These are phyloP conservation scores for Trichoderma erinaceum DNA, from an alignment of 495 filamentous ascomycete species.

Conservation along the genomic window DNA sequence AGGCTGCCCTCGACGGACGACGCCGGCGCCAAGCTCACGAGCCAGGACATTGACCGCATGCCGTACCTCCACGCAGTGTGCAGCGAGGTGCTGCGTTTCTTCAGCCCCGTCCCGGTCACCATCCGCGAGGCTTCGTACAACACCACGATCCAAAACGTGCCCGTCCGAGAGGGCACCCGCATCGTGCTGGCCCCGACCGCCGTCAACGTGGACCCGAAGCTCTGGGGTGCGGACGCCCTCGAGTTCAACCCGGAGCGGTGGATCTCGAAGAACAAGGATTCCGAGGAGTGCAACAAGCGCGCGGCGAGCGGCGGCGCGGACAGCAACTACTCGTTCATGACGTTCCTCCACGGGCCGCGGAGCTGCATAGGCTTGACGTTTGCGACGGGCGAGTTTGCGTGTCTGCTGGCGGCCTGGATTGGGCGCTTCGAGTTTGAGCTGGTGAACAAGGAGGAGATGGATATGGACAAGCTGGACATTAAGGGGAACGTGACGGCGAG, in stretches of 20 bases:
- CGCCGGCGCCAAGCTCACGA: slow-evolving; percentile 39
- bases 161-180: slow-evolving; percentile 50
- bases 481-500: slow-evolving; percentile 55
- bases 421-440: slow-evolving; percentile 65
- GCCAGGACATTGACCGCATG: slow-evolving; percentile 47
- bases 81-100: slow-evolving; percentile 43
- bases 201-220: slow-evolving; percentile 45
- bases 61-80: slow-evolving; percentile 51
- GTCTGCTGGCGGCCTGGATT: slow-evolving; percentile 67
- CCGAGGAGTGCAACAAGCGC: slow-evolving; percentile 27
- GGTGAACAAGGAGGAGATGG: slow-evolving; percentile 46
- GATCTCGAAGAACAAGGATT: slow-evolving; percentile 33
- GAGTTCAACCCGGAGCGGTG: slow-evolving; percentile 59
- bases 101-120: slow-evolving; percentile 48
- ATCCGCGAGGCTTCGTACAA: slow-evolving; percentile 56
- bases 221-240: slow-evolving; percentile 55
- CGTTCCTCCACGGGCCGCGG: slow-evolving; percentile 55
- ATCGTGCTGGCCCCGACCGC: slow-evolving; percentile 55
- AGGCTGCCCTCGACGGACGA: slow-evolving; percentile 52
- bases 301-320: slow-evolving; percentile 42
- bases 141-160: slow-evolving; percentile 55
- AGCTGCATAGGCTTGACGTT: slow-evolving; percentile 65
- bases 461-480: slow-evolving; percentile 52
- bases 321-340: slow-evolving; percentile 56
- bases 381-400: slow-evolving; percentile 77